phyloP scores from a whole-genome alignment of 495 filamentous ascomycete species.

The Trichocladium antarcticum region DNA sequence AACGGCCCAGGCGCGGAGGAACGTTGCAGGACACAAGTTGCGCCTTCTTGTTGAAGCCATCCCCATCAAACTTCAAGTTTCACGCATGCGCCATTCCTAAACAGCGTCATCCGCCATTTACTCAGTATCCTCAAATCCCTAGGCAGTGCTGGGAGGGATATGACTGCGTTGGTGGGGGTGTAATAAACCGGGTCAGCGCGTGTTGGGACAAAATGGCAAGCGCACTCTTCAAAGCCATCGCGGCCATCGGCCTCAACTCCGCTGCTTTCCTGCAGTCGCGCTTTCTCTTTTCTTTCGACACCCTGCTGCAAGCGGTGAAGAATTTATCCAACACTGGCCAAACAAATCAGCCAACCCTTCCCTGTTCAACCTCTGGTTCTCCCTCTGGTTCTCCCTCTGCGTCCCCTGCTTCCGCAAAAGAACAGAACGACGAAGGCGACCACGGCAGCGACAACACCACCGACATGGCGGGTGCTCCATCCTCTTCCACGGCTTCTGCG shows the following conservation, averaged over 20 bases:
- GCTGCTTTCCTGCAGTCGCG: constrained; percentile 19
- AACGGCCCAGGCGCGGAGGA: too few relatives aligned
- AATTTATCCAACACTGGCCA: constrained; percentile 6
- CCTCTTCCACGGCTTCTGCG: constrained; percentile 6
- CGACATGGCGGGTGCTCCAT: constrained; percentile 9
- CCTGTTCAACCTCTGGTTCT: neutral
- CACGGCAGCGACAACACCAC: neutral
- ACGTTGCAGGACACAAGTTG: too few relatives aligned
- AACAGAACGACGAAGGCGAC: constrained; percentile 1
- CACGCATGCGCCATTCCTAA: neutral
- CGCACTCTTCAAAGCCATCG: constrained; percentile 16
- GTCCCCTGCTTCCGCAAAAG: neutral
- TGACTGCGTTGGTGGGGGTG: constrained; percentile 4
- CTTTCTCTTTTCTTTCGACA: constrained; percentile 16
- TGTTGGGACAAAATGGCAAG: constrained; percentile 18
- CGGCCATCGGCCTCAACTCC: constrained; percentile 19
- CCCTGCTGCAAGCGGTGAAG: constrained; percentile 12
- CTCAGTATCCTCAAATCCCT: neutral
- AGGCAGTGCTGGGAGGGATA: neutral
- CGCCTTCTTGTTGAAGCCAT: too few relatives aligned
- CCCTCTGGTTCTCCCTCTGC: too few relatives aligned
- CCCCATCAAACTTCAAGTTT: neutral
- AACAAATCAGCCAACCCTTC: constrained; percentile 6
- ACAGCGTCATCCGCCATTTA: neutral
- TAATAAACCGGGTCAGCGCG: neutral